Base-by-base conservation (phyloP, 371 early-diverging fungal species). In the Syncephalastrum monosporum region DNA sequence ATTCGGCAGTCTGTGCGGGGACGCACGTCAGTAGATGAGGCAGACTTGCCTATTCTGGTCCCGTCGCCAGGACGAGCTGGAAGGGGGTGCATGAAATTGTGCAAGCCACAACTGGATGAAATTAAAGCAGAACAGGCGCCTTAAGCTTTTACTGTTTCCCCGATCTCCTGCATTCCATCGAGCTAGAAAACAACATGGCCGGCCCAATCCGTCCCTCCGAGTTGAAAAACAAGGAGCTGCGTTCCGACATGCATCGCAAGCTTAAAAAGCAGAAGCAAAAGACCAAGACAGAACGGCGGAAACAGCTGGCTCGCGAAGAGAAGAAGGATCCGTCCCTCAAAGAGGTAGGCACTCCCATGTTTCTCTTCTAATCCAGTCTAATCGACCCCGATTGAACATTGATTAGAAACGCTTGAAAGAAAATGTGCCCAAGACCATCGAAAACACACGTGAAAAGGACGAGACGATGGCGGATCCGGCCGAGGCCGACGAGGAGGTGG, bases 361-460 rank as follows among this genome's bases (percentile, higher is more conserved):
- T 10, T 12, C 5, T 33, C 0, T 12, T 8, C 10, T 33, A 27
- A 53, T 13, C 47, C 23, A 38, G 27, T 33, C 10, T 12, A 17
- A 42, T 33, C 13, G 53, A 8, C 16, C 5, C 3, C 3, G 45
- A 21, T n/a, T 19, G n/a, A 14, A 51, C 13, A 3, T 57, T 47
- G 33, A 13, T 41, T 48, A 88, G 88, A 87, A 93, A 75, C 88
- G 98, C 48, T 77, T 97, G 65, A 82, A 83, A 47, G 84, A 89
- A 59, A 96, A 98, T 79, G 89, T 94, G 8, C 96, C 97, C 8
- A 84, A 86, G 52, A 99, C 99, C 8, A 71, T 96, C 41, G 99
- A 99, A 62, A 94, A 86, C 63, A 91, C 90, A 16, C 77, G 98
- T 58, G 97, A 96, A 71, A 85, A 77, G 43, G 97, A 99, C 66